A percentile compares a stretch with the other conserved stretches of the same genome.
Conservation (phyloP, 805 yeast genomes). For the Lipomyces orientalis region DNA sequence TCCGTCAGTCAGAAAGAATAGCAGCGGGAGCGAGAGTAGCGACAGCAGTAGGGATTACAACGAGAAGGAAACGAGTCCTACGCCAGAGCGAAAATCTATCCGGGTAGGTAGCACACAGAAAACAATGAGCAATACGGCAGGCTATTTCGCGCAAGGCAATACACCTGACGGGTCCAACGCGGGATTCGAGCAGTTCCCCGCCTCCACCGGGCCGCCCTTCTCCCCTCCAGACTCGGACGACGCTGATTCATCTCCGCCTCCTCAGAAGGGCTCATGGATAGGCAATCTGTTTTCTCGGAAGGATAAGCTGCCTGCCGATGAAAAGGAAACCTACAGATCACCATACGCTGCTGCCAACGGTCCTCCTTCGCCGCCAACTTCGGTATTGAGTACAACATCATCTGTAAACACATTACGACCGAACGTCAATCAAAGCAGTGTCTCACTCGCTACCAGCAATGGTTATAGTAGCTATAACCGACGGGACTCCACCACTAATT, state of each 20-base stretch:
- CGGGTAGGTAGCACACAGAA: not conserved
- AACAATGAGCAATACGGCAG: conserved; percentile 4
- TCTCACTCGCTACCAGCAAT: conserved; percentile 16
- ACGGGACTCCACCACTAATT: not conserved
- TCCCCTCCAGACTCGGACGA: conserved; percentile 37
- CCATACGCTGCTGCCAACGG: conserved; percentile 12
- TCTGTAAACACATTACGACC: conserved; percentile 29
- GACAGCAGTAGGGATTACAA: conserved; percentile 11
- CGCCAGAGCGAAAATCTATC: conserved; percentile 10
- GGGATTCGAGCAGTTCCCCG: conserved; percentile 35
- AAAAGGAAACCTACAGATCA: conserved; percentile 6
- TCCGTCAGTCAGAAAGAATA: not conserved
- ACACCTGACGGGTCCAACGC: not conserved
- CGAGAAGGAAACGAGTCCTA: conserved; percentile 9
- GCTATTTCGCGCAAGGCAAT: conserved; percentile 19
- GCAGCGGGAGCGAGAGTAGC: conserved; percentile 20
- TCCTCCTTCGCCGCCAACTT: conserved; percentile 37
- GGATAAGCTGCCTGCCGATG: conserved; percentile 10
- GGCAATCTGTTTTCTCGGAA: conserved; percentile 22
- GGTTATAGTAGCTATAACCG: not conserved
- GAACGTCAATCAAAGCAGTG: conserved; percentile 29
- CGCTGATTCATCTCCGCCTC: conserved; percentile 3
- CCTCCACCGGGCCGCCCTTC: conserved; percentile 22
- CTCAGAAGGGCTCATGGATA: conserved; percentile 26
- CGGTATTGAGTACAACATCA: conserved; percentile 28